Percentiles rank a stretch among this genome's conserved stretches.
phyloP scores from a whole-genome alignment of 306 rosid species.

The Hippophae rhamnoides region DNA sequence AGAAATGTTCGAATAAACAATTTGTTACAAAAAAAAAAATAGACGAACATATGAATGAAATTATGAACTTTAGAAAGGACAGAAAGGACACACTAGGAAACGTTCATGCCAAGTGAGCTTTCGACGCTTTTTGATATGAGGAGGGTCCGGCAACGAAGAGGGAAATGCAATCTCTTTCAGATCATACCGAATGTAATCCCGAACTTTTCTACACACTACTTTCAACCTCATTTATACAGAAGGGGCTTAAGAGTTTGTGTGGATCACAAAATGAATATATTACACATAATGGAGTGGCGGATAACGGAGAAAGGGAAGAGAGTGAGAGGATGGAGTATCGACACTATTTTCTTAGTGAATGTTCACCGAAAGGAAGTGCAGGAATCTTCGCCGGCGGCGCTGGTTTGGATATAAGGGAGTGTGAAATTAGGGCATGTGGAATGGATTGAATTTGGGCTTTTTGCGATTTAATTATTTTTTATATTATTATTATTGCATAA shows the following conservation, averaged over 20 bases:
- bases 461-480: too few relatives aligned
- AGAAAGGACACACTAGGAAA: constrained; percentile 32
- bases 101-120: constrained; percentile 62
- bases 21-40: too few relatives aligned
- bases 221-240: constrained; percentile 45
- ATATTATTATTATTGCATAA: too few relatives aligned
- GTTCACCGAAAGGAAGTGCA: too few relatives aligned
- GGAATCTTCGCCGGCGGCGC: too few relatives aligned
- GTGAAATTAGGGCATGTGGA: too few relatives aligned
- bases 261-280: background rate
- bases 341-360: background rate
- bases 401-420: too few relatives aligned
- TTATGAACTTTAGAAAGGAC: background rate
- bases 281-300: background rate
- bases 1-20: too few relatives aligned
- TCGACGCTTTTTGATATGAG: constrained; percentile 49
- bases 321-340: background rate
- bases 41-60: background rate
- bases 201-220: constrained; percentile 56
- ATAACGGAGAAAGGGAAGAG: background rate
- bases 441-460: too few relatives aligned
- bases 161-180: constrained; percentile 87
- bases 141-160: constrained; percentile 88
- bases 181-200: constrained; percentile 61
- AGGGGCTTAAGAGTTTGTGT: background rate